These are phyloP conservation scores for Cryptococcus maquisensis DNA, from an alignment of 1,284 basidiomycete genomes.

Conservation along the genomic window DNA sequence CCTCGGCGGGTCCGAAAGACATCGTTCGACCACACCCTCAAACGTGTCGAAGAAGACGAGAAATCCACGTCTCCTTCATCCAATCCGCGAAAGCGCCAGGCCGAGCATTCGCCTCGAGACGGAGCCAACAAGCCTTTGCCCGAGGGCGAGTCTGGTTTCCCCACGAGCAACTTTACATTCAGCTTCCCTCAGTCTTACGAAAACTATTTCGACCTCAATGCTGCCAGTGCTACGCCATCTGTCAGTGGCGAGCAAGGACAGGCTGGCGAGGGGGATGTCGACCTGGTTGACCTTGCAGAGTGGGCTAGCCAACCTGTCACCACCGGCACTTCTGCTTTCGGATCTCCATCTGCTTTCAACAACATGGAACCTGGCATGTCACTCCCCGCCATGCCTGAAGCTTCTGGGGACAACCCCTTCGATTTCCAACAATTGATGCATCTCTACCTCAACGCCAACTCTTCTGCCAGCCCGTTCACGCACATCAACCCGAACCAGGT, in stretches of 20 bases:
- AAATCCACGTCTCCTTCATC: conserved; percentile 11
- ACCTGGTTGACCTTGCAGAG: conserved; percentile 11
- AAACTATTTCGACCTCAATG: conserved; percentile 58
- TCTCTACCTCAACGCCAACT: conserved; percentile 45
- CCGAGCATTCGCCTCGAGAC: conserved; percentile 40
- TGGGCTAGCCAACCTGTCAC: conserved; percentile 26
- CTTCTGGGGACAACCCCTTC: conserved; percentile 34
- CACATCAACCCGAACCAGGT: conserved; percentile 86
- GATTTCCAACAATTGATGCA: conserved; percentile 51
- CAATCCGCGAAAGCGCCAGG: conserved; percentile 41
- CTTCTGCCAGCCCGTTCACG: conserved; percentile 57
- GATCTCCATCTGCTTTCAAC: conserved; percentile 22
- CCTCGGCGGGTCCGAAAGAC: conserved; percentile 77
- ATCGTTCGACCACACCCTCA: conserved; percentile 84
- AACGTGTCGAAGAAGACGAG: conserved; percentile 14
- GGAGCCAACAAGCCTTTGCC: conserved; percentile 29
- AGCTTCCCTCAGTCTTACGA: conserved; percentile 56
- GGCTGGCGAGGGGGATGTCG: conserved; percentile 5
- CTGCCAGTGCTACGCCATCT: conserved; percentile 32
- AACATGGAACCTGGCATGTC: conserved; percentile 11
- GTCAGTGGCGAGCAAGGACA: not conserved
- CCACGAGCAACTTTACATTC: conserved; percentile 71
- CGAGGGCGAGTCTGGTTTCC: conserved; percentile 54
- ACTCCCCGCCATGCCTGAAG: conserved; percentile 8
- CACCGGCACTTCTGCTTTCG: conserved; percentile 23